Evolutionary conservation across 1,284 basidiomycete genomes (phyloP).

Genomic region (Trichosporon asahii): DNA sequence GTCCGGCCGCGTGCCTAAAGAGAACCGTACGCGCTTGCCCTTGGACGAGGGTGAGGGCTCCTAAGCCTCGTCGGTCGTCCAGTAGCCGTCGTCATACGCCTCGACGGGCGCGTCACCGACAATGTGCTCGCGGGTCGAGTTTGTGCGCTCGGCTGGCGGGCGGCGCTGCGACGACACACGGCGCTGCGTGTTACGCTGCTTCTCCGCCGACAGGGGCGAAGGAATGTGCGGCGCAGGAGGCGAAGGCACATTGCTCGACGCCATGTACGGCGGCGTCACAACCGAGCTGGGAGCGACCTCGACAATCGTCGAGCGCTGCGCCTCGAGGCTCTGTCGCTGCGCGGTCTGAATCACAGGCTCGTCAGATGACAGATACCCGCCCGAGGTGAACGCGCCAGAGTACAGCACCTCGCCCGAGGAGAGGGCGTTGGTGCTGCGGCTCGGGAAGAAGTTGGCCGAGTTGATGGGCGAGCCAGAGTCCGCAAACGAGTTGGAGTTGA

Average conservation of each 20-base stretch:
- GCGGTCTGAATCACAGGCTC: conserved; percentile 43
- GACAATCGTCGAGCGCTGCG: conserved; percentile 31
- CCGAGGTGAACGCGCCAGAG: not conserved
- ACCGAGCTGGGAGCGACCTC: conserved; percentile 20
- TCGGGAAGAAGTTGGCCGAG: conserved; percentile 5
- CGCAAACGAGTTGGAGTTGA: conserved; percentile 20
- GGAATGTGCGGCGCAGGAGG: not conserved
- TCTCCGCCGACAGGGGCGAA: conserved; percentile 8
- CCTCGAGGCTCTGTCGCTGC: conserved; percentile 42
- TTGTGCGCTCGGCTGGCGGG: conserved; percentile 8
- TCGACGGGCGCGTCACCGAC: conserved; percentile 6
- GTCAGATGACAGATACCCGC: conserved; percentile 7
- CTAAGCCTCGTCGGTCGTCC: conserved; percentile 7
- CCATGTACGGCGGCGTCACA: conserved; percentile 6
- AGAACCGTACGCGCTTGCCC: not conserved
- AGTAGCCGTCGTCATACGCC: not conserved
- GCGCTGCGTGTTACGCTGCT: conserved; percentile 6
- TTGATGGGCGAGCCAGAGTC: conserved; percentile 19
- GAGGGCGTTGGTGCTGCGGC: not conserved
- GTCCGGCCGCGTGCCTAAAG: not conserved
- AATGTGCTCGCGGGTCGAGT: conserved; percentile 21
- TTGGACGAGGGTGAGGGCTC: not conserved
- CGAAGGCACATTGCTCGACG: conserved; percentile 3
- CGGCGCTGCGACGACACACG: conserved; percentile 16
- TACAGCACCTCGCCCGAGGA: conserved; percentile 7